Percentiles rank a stretch among this genome's conserved stretches.
Conservation (phyloP, 257 asterid genomes). For the Gardenia jasminoides region DNA sequence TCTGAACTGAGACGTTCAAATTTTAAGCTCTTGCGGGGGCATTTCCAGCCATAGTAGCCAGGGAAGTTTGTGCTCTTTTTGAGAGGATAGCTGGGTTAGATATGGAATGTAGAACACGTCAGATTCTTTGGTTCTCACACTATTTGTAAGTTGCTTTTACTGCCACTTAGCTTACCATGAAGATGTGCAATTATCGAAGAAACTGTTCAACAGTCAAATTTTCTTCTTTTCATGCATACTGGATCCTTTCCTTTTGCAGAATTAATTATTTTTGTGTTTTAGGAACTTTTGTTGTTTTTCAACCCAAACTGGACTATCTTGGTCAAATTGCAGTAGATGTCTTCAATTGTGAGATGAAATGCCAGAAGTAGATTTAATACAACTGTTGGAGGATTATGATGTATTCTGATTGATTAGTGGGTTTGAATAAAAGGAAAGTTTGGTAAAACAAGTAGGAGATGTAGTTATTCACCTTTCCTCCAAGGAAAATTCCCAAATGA, state of each 20-base stretch:
- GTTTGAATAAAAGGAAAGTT: not conserved
- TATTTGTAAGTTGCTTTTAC: conserved; percentile 69
- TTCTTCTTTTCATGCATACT: no score
- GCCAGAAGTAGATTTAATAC: not conserved
- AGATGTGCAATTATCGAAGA: not conserved
- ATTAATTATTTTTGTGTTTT: no score
- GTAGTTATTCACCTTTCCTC: no score
- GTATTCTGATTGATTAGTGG: not conserved
- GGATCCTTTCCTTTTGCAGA: not conserved
- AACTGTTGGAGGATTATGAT: not conserved
- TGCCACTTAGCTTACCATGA: not conserved
- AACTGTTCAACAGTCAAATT: not conserved
- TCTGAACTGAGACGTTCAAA: conserved; percentile 8
- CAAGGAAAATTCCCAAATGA: no score
- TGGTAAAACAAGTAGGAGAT: no score
- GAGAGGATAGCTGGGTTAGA: conserved; percentile 87
- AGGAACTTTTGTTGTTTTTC: not conserved
- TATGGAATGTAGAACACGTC: conserved; percentile 96
- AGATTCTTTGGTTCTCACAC: conserved; percentile 98
- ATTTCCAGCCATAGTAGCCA: conserved; percentile 95
- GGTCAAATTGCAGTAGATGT: no score
- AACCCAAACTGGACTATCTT: not conserved
- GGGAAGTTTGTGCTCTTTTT: conserved; percentile 96
- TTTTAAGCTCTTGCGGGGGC: conserved; percentile 99
- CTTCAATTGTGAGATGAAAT: not conserved